Conservation (phyloP, 129 eudicot genomes). For the Arctium lappa region DNA sequence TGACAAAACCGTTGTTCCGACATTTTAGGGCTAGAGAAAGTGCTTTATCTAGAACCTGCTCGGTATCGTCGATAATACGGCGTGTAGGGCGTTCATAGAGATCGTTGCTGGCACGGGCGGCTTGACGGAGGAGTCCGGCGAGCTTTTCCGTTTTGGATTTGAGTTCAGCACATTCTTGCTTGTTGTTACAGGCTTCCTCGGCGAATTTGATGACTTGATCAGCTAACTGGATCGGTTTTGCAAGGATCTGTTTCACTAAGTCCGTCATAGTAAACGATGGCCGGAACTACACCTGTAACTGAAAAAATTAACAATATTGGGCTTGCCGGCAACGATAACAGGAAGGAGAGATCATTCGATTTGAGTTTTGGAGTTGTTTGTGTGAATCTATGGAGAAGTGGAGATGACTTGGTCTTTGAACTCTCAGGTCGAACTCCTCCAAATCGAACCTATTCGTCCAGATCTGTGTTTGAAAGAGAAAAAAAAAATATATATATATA, state of each 20-base stretch:
- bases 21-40: slow-evolving; percentile 32
- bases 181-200: slow-evolving; percentile 33
- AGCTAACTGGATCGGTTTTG: slow-evolving; percentile 37
- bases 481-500: no score
- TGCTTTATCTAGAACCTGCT: slow-evolving; percentile 38
- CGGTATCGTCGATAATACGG: slow-evolving; percentile 47
- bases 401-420: no score
- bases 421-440: no score
- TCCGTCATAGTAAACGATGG: slow-evolving; percentile 27
- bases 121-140: slow-evolving; percentile 46
- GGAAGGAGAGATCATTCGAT: not conserved
- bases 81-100: slow-evolving; percentile 44
- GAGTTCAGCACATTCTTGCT: slow-evolving; percentile 44
- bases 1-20: slow-evolving; percentile 31
- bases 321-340: not conserved
- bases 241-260: slow-evolving; percentile 35
- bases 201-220: slow-evolving; percentile 35
- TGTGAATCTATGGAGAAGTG: not conserved
- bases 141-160: slow-evolving; percentile 47
- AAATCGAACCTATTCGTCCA: no score
- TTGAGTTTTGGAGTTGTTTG: not conserved
- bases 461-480: no score
- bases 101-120: slow-evolving; percentile 50
- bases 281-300: not conserved
- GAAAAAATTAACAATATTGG: no score